A percentile compares a stretch with the other conserved stretches of the same genome.
Conservation (phyloP, 129 eudicot species). For the Helianthus tuberosus region DNA sequence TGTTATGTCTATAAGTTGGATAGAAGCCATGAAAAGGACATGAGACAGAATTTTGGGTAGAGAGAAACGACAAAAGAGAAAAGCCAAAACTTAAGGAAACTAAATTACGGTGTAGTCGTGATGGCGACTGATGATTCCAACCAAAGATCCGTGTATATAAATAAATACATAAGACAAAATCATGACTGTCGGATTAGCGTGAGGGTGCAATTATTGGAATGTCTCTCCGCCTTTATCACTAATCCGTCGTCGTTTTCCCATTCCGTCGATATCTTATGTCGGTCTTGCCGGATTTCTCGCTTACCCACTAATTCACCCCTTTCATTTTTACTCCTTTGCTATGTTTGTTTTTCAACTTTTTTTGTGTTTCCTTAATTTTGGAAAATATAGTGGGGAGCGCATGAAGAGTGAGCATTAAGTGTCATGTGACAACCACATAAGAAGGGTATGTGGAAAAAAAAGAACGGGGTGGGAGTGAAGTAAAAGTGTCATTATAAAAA, state of each 20-base stretch:
- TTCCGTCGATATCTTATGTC: slow-evolving; percentile 4
- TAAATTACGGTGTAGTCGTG: slow-evolving; percentile 29
- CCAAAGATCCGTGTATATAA: slow-evolving; percentile 29
- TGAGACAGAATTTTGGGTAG: slow-evolving; percentile 10
- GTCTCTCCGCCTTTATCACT: slow-evolving; percentile 27
- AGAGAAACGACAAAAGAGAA: slow-evolving; percentile 33
- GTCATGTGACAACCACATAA: too few relatives aligned
- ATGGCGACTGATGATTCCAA: slow-evolving; percentile 32
- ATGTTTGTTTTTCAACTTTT: slow-evolving; percentile 8
- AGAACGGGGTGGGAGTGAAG: too few relatives aligned
- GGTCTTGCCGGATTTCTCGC: slow-evolving; percentile 62
- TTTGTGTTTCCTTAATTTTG: neutral
- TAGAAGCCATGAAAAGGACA: slow-evolving; percentile 1
- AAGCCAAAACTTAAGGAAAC: slow-evolving; percentile 34
- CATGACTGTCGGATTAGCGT: slow-evolving; percentile 70
- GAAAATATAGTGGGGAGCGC: too few relatives aligned
- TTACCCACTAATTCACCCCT: slow-evolving; percentile 16
- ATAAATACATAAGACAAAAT: slow-evolving; percentile 41
- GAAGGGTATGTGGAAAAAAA: too few relatives aligned
- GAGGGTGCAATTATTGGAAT: slow-evolving; percentile 61
- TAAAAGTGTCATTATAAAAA: too few relatives aligned
- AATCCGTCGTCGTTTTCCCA: slow-evolving; percentile 40
- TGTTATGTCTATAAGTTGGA: too few relatives aligned
- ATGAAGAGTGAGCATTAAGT: too few relatives aligned
- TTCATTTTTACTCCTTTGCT: neutral